Base-by-base conservation (phyloP, 2,329 filamentous ascomycete species). In the Botrytis porri region DNA sequence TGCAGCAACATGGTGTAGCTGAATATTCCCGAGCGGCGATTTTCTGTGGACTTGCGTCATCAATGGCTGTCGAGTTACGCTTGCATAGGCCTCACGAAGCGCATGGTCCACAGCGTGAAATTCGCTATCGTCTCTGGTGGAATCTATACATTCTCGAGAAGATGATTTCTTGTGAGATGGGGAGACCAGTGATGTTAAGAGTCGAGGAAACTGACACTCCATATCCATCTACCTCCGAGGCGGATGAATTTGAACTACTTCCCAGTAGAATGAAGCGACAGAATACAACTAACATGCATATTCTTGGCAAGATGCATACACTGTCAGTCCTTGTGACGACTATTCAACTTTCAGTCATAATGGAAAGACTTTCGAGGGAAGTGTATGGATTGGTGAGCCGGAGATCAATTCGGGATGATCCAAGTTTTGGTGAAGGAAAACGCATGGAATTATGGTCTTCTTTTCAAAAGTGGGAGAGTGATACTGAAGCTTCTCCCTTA, bases 231-330 rank as follows among this genome's bases (percentile, higher is more conserved):
- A 74, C 75, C 20, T 75, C 75, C 1, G 79, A 80, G 61, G 77
- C 79, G 14, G 79, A 80, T 57, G 79, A 80, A 51, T 80, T 79
- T 69, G 79, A 80, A 62, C 72, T 80, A 25, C 78, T 80, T 76
- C 75, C 78, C 18, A 59, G 73, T 4, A 75, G 32, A 37, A 69
- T 32, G 65, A 72, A 69, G 69, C 51, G 39, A 64, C 74, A 51
- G 59, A 60, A 5, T 57, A 41, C 25, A 6, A 35, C 75, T 16
- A 71, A 73, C 2, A 48, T 72, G 41, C 72, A 76, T 54, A 73
- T 63, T 7, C 64, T 75, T 3, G 73, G 78, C 32, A 80, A 80
- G 61, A 59, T 80, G 54, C 74, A 76, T 22, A 80, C 78, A 12
- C 75, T 80, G 2, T 79, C 78, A 20, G 78, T 75, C 32, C 72